These are phyloP conservation scores for Prillingera fragicola DNA, from an alignment of 1,284 basidiomycete genomes.

Conservation along the genomic window DNA sequence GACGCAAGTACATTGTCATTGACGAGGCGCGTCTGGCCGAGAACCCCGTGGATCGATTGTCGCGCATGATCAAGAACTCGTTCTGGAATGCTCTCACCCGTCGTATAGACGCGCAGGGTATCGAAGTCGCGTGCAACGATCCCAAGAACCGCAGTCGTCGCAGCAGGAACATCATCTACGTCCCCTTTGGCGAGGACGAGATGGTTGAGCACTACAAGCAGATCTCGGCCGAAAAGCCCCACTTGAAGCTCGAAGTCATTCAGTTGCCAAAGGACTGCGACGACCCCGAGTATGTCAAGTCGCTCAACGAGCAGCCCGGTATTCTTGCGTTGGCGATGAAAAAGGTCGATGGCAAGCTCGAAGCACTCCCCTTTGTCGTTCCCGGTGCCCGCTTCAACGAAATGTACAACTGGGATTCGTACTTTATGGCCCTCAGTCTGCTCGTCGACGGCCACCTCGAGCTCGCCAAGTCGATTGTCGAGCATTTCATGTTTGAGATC, in stretches of 20 bases:
- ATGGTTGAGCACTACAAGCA: slow-evolving; percentile 86
- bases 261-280: slow-evolving; percentile 79
- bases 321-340: slow-evolving; percentile 90
- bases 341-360: slow-evolving; percentile 71
- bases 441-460: slow-evolving; percentile 88
- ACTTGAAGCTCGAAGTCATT: slow-evolving; percentile 85
- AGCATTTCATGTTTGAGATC: slow-evolving; percentile 99
- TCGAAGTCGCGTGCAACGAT: slow-evolving; percentile 93
- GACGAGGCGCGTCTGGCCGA: slow-evolving; percentile 93
- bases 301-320: slow-evolving; percentile 87
- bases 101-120: slow-evolving; percentile 91
- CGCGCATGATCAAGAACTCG: slow-evolving; percentile 95
- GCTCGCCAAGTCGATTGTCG: slow-evolving; percentile 94
- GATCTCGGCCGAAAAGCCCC: slow-evolving; percentile 64
- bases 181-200: slow-evolving; percentile 82
- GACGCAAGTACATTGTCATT: slow-evolving; percentile 91
- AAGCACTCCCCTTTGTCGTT: slow-evolving; percentile 93
- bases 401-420: slow-evolving; percentile 54
- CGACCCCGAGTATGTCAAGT: slow-evolving; percentile 83
- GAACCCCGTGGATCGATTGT: slow-evolving; percentile 93
- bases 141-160: slow-evolving; percentile 90
- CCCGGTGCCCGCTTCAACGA: slow-evolving; percentile 98
- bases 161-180: slow-evolving; percentile 84
- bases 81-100: slow-evolving; percentile 98
- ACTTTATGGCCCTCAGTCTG: slow-evolving; percentile 62